These are phyloP conservation scores for Fragaria nilgerrensis DNA, from an alignment of 306 rosid species.

Conservation along the genomic window DNA sequence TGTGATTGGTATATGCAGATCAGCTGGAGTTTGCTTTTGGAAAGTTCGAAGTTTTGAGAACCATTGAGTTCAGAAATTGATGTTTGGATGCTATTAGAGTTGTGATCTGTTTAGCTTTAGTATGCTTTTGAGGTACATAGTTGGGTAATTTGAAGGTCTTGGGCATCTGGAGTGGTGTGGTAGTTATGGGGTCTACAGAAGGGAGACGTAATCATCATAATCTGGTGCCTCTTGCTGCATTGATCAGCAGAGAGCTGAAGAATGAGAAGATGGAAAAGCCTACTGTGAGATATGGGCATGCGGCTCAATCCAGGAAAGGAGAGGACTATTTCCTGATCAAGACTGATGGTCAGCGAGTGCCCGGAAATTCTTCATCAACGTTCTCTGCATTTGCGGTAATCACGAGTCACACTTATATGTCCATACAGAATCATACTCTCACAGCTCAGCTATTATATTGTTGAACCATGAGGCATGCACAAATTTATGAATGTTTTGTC, in stretches of 20 bases:
- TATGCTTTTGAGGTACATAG: conserved; percentile 35
- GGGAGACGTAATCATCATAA: conserved; percentile 66
- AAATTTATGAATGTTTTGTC: background rate
- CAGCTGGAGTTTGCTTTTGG: conserved; percentile 11
- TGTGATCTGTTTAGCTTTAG: conserved; percentile 23
- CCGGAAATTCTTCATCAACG: conserved; percentile 71
- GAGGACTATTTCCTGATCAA: conserved; percentile 81
- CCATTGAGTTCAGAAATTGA: background rate
- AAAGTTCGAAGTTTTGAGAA: background rate
- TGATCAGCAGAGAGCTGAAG: conserved; percentile 82
- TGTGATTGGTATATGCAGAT: conserved; percentile 44
- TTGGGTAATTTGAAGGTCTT: conserved; percentile 29
- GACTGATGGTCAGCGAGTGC: conserved; percentile 77
- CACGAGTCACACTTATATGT: conserved; percentile 7
- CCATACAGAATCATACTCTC: background rate
- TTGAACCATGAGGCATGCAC: background rate
- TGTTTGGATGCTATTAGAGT: background rate
- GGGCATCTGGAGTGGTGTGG: conserved; percentile 20
- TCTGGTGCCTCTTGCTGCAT: conserved; percentile 90
- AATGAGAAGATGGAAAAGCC: conserved; percentile 95
- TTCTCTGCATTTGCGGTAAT: conserved; percentile 89
- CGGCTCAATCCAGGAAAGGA: conserved; percentile 92
- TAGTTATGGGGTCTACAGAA: conserved; percentile 65
- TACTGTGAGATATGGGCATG: conserved; percentile 67
- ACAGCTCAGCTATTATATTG: background rate